Evolutionary conservation across 768 basidiomycete genomes (phyloP).

Genomic region (Trametes coccinea): DNA sequence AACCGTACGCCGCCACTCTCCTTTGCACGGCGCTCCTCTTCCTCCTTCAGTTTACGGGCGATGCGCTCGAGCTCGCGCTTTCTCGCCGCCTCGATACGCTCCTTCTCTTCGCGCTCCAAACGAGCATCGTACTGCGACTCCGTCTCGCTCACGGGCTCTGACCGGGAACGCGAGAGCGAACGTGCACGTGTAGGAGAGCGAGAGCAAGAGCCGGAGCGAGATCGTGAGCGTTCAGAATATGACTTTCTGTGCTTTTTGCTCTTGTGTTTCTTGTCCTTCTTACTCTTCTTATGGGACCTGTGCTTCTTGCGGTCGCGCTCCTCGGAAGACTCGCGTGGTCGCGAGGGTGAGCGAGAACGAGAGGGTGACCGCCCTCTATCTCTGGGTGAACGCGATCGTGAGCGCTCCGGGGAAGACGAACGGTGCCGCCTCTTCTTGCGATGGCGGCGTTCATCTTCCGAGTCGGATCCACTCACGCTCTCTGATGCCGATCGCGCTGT

Average conservation of each 20-base stretch:
- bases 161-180: neutral
- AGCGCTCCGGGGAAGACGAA: constrained; percentile 17
- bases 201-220: constrained; percentile 8
- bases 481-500: constrained; percentile 16
- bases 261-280: constrained; percentile 19
- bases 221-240: constrained; percentile 24
- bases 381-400: constrained; percentile 3
- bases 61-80: constrained; percentile 51
- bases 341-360: constrained; percentile 8
- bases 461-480: constrained; percentile 15
- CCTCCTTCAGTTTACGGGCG: constrained; percentile 40
- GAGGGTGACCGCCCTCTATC: constrained; percentile 1
- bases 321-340: constrained; percentile 11
- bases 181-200: neutral
- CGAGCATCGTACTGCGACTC: constrained; percentile 74
- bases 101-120: constrained; percentile 66
- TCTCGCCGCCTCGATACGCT: constrained; percentile 50
- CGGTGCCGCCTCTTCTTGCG: constrained; percentile 19
- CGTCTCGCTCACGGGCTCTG: constrained; percentile 46
- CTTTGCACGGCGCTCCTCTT: constrained; percentile 29
- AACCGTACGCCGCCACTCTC: constrained; percentile 55
- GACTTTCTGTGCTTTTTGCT: constrained; percentile 3
- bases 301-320: constrained; percentile 28
- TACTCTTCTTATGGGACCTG: constrained; percentile 32
- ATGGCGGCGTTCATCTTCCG: constrained; percentile 20